Evolutionary conservation across 2,329 filamentous ascomycete genomes (phyloP).

Genomic region (Calonectria pauciramosa): DNA sequence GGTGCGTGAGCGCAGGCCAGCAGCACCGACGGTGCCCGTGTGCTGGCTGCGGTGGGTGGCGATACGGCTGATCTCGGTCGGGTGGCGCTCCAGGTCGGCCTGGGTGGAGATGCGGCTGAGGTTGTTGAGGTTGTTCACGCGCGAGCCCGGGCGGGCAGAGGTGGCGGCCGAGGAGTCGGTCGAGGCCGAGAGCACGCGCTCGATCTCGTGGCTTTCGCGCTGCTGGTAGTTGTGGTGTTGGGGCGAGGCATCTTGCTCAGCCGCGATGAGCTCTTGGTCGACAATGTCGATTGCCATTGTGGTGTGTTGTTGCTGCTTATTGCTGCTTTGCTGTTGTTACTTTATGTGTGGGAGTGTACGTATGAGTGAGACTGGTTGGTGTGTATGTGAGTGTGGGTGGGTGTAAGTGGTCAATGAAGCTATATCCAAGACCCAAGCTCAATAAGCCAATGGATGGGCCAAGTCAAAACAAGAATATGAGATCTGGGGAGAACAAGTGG

Average conservation of each 20-base stretch:
- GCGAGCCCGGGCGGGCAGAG: conserved; percentile 24
- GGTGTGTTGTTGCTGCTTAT: neutral
- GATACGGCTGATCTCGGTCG: conserved; percentile 79
- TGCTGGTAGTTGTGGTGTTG: conserved; percentile 47
- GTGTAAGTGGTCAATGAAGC: conserved; percentile 5
- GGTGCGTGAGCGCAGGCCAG: conserved; percentile 51
- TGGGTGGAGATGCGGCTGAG: conserved; percentile 76
- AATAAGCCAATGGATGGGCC: neutral
- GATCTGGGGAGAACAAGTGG: neutral
- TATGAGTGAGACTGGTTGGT: neutral
- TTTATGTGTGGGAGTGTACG: no score
- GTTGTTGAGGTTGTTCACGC: conserved; percentile 52
- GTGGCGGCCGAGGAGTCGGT: conserved; percentile 50
- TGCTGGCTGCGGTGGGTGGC: conserved; percentile 80
- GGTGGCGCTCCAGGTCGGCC: conserved; percentile 76
- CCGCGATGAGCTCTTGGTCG: conserved; percentile 66
- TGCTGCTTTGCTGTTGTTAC: neutral
- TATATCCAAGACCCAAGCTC: conserved; percentile 5
- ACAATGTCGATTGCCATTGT: conserved; percentile 63
- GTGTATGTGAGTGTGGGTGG: neutral
- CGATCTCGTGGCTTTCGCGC: conserved; percentile 68
- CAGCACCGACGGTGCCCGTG: conserved; percentile 76
- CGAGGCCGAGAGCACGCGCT: conserved; percentile 68
- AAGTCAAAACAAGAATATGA: neutral
- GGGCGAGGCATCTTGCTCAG: conserved; percentile 68